Evolutionary conservation across 2,329 filamentous ascomycete genomes (phyloP), one percentile per base, ranked within the genome.

Genomic region (Fusarium sacchari): DNA sequence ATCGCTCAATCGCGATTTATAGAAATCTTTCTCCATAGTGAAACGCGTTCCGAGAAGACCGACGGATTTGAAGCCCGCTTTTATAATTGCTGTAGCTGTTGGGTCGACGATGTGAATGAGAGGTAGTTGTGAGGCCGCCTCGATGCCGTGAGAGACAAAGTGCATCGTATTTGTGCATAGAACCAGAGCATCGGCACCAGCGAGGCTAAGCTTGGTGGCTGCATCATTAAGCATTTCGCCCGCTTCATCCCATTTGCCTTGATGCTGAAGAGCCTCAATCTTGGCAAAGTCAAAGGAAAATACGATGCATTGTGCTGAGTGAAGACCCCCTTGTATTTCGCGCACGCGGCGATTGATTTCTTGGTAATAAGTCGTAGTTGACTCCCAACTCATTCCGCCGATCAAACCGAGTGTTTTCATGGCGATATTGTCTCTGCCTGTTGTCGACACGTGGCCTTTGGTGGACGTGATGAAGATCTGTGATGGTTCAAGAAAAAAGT

Each of bases 101-200:
- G 76, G 62, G 15, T 79, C 77, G 5, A 74, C 73, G 13, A 79
- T 78, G 50, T 78, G 76, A 3, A 79, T 67, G 2, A 78, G 64
- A 7, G 77, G 78, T 1, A 79, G 22, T 4, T 60, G 26, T 3
- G 70, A 59, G 2, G 69, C 62, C 0, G 15, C 7, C 12, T 71
- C 69, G 2, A 79, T 76, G 5, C 59, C 66, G 1, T 62, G 39
- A 5, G 70, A 64, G 0, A 76, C 69, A 20, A 74, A 61, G 22
- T 79, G 78, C 75, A 76, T 78, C 0, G 78, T 79, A 26, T 79
- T 79, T 7, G 76, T 77, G 57, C 74, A 78, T 3, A 79, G 64
- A 0, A 79, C 71, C 1, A 79, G 59, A 4, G 64, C 75, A 24
- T 79, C 73, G 4, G 78, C 78, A 5, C 77, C 76, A 2, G 69